Conservation (phyloP, 176 grass and related monocot genomes). For the Aegilops speltoides region DNA sequence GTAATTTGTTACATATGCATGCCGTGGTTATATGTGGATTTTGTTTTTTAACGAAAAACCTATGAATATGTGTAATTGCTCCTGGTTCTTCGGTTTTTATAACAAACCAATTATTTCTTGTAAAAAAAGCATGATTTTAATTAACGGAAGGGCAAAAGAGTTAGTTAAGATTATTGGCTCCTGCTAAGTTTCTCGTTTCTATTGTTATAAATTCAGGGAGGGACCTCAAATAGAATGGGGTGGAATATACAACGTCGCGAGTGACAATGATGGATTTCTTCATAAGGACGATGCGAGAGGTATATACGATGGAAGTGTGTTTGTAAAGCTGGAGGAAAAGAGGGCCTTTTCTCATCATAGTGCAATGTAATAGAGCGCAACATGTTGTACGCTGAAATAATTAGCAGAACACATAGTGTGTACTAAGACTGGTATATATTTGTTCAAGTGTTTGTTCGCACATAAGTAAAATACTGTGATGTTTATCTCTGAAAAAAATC, state of each 20-base stretch:
- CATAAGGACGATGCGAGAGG: conserved; percentile 47
- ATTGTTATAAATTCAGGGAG: conserved; percentile 20
- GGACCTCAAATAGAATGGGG: conserved; percentile 44
- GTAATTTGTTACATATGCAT: conserved; percentile 33
- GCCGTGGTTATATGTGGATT: not conserved
- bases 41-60: no score
- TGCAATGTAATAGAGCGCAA: conserved; percentile 7
- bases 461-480: no score
- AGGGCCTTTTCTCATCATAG: conserved; percentile 9
- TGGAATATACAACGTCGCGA: conserved; percentile 37
- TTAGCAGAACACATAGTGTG: not conserved
- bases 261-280: conserved; percentile 64
- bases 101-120: not conserved
- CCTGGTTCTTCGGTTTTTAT: no score
- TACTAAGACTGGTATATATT: not conserved
- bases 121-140: not conserved
- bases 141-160: no score
- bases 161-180: no score
- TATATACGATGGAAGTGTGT: conserved; percentile 67
- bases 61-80: not conserved
- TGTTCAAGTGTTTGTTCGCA: not conserved
- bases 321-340: conserved; percentile 50
- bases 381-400: not conserved
- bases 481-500: no score
- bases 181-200: not conserved